Evolutionary conservation across 495 filamentous ascomycete genomes (phyloP).

Genomic region (Aspergillus campestris): DNA sequence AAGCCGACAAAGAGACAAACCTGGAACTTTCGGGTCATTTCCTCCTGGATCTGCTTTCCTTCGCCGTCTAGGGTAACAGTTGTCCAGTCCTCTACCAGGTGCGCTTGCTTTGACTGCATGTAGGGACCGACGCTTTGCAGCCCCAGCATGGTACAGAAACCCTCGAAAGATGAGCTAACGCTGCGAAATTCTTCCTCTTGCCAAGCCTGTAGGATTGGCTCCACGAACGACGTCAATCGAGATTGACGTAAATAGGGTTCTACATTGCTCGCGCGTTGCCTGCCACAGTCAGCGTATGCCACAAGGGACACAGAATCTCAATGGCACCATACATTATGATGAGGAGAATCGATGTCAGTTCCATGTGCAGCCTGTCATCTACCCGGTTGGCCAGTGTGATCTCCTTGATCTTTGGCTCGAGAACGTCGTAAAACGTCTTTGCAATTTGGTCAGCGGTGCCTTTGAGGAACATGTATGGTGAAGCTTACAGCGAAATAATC

Average conservation of each 20-base stretch:
- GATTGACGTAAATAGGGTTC: constrained; percentile 54
- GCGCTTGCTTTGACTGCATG: constrained; percentile 59
- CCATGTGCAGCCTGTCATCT: constrained; percentile 68
- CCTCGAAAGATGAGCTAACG: constrained; percentile 63
- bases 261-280: constrained; percentile 71
- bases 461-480: neutral
- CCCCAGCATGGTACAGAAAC: constrained; percentile 72
- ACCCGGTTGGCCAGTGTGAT: constrained; percentile 63
- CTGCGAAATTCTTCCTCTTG: constrained; percentile 57
- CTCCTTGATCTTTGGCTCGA: constrained; percentile 75
- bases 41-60: constrained; percentile 66
- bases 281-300: constrained; percentile 19
- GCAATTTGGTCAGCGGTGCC: neutral
- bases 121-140: constrained; percentile 75
- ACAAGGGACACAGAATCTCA: neutral
- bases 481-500: constrained; percentile 66
- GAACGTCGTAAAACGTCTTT: constrained; percentile 73
- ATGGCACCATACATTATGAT: constrained; percentile 65
- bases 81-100: constrained; percentile 78
- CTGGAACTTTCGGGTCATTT: constrained; percentile 59
- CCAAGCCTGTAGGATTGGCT: constrained; percentile 75
- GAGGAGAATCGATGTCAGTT: constrained; percentile 64
- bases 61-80: constrained; percentile 64
- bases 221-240: constrained; percentile 63
- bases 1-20: constrained; percentile 24